A percentile compares a stretch with the other conserved stretches of the same genome.
phyloP scores from a whole-genome alignment of 805 yeast genomes.

The Nadsonia fulvescens region DNA sequence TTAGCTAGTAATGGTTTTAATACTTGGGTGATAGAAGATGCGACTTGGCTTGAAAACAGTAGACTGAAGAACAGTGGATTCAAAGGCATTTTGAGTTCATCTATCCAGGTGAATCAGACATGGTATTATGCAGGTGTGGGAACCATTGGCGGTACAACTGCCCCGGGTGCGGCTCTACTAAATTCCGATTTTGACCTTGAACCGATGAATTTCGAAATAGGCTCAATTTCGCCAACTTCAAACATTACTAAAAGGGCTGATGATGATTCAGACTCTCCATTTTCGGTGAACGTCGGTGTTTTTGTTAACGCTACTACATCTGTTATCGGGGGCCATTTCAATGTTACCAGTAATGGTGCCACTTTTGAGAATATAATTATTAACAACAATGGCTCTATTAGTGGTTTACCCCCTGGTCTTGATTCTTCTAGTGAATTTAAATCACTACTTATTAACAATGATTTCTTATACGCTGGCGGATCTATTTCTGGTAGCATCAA shows the following conservation, averaged over 20 bases:
- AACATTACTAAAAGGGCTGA: slow-evolving; percentile 7
- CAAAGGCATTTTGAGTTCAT: no score
- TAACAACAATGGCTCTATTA: slow-evolving; percentile 13
- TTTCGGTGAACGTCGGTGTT: slow-evolving; percentile 20
- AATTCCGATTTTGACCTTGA: slow-evolving; percentile 7
- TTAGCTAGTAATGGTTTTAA: slow-evolving; percentile 9
- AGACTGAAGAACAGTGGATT: slow-evolving; percentile 3
- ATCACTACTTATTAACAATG: slow-evolving; percentile 12
- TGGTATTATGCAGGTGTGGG: no score
- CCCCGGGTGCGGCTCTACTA: slow-evolving; percentile 16
- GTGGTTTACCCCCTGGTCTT: slow-evolving; percentile 10
- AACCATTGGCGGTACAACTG: slow-evolving; percentile 7
- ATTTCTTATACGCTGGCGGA: slow-evolving; percentile 18
- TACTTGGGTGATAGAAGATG: slow-evolving; percentile 10
- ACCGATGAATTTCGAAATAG: slow-evolving; percentile 10
- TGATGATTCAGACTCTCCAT: slow-evolving; percentile 2
- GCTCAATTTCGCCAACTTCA: slow-evolving; percentile 1
- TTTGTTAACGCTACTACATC: slow-evolving; percentile 31
- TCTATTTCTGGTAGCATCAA: slow-evolving; percentile 13
- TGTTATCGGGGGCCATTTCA: slow-evolving; percentile 44
- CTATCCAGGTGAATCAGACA: no score
- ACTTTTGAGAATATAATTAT: slow-evolving; percentile 16
- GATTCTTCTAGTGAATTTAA: slow-evolving; percentile 11
- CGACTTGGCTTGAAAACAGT: slow-evolving; percentile 10
- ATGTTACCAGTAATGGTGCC: slow-evolving; percentile 16